phyloP scores from a whole-genome alignment of 495 filamentous ascomycete species.

The Eremomyces bilateralis region DNA sequence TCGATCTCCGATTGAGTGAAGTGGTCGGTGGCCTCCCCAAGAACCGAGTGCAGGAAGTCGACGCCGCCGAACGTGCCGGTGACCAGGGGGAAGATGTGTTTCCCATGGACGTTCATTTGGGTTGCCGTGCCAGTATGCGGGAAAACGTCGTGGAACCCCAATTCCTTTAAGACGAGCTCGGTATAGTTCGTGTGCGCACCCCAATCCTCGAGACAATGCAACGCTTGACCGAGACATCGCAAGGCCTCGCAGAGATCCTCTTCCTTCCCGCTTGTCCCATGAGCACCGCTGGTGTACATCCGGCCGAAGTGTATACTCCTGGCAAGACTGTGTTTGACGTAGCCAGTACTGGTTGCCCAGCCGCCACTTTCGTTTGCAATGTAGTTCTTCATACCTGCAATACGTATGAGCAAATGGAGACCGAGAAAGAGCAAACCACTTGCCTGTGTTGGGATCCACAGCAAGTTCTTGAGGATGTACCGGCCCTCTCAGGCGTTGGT shows the following conservation, averaged over 20 bases:
- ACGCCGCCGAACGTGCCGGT: slow-evolving; percentile 90
- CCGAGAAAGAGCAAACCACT: background rate
- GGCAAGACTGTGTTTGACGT: slow-evolving; percentile 63
- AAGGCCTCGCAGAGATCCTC: slow-evolving; percentile 79
- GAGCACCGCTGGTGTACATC: slow-evolving; percentile 53
- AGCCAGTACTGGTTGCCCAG: slow-evolving; percentile 80
- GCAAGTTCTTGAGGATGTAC: slow-evolving; percentile 56
- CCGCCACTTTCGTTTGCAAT: slow-evolving; percentile 73
- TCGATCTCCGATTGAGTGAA: slow-evolving; percentile 87
- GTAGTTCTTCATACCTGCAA: slow-evolving; percentile 80
- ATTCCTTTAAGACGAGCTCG: slow-evolving; percentile 68
- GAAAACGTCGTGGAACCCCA: slow-evolving; percentile 66
- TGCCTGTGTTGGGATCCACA: slow-evolving; percentile 53
- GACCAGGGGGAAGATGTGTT: slow-evolving; percentile 63
- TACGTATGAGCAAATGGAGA: background rate
- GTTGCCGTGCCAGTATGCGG: slow-evolving; percentile 60
- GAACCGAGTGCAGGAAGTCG: slow-evolving; percentile 90
- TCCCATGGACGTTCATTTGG: slow-evolving; percentile 49
- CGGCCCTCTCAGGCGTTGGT: slow-evolving; percentile 60
- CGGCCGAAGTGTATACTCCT: slow-evolving; percentile 80
- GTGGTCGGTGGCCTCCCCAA: slow-evolving; percentile 87
- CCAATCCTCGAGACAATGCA: slow-evolving; percentile 92
- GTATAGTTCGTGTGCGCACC: slow-evolving; percentile 89
- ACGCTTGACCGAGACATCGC: slow-evolving; percentile 66
- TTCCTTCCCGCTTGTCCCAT: slow-evolving; percentile 43